These are phyloP conservation scores for Ogataea pilisensis DNA, from an alignment of 805 yeast genomes.

Conservation along the genomic window DNA sequence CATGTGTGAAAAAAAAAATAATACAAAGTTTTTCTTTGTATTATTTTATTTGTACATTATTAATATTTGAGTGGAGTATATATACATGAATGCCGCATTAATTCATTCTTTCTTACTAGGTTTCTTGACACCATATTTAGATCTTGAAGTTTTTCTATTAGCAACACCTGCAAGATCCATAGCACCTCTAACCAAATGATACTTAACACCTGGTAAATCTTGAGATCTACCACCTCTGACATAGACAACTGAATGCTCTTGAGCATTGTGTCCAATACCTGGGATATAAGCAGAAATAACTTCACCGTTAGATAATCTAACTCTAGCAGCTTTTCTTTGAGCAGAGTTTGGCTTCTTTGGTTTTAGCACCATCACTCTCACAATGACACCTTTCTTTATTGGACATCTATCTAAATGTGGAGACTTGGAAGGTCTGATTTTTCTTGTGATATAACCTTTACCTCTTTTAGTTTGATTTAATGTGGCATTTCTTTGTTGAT, in stretches of 20 bases:
- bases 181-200: conserved; percentile 89
- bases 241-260: conserved; percentile 93
- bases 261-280: conserved; percentile 98
- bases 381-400: conserved; percentile 86
- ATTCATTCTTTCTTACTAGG: conserved; percentile 47
- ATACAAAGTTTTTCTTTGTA: too few relatives aligned
- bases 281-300: conserved; percentile 91
- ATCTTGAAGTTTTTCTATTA: conserved; percentile 82
- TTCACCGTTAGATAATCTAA: conserved; percentile 84
- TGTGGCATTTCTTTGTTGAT: conserved; percentile 57
- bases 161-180: conserved; percentile 94
- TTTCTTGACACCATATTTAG: conserved; percentile 90
- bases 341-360: conserved; percentile 99
- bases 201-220: conserved; percentile 97
- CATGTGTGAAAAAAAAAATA: too few relatives aligned
- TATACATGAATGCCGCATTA: conserved; percentile 10
- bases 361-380: conserved; percentile 89
- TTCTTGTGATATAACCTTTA: conserved; percentile 37
- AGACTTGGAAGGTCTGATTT: conserved; percentile 48
- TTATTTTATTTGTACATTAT: too few relatives aligned
- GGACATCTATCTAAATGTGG: conserved; percentile 86
- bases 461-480: conserved; percentile 76
- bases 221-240: conserved; percentile 99
- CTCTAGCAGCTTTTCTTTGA: conserved; percentile 94
- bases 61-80: too few relatives aligned